These are phyloP conservation scores for Vanrija humicola DNA, from an alignment of 1,284 basidiomycete genomes.

Conservation along the genomic window DNA sequence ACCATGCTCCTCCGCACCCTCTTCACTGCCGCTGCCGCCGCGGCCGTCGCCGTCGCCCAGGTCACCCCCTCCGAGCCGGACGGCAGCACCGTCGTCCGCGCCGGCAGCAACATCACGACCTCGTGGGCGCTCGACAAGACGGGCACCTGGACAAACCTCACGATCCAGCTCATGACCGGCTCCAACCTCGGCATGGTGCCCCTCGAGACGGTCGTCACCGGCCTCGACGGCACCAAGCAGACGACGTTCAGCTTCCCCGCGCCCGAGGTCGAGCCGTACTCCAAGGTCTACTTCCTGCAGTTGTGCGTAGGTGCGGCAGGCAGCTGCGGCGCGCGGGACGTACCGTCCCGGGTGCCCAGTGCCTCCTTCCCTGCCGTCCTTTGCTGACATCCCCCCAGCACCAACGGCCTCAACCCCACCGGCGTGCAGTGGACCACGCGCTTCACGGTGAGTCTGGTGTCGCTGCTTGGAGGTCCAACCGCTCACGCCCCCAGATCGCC, in stretches of 20 bases:
- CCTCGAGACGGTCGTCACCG: conserved; percentile 30
- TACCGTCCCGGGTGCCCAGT: no score
- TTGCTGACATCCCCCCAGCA: not conserved
- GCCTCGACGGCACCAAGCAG: conserved; percentile 32
- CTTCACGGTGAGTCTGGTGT: conserved; percentile 37
- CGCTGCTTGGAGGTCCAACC: not conserved
- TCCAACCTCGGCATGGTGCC: conserved; percentile 31
- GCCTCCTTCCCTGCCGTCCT: no score
- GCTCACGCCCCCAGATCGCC: conserved; percentile 30
- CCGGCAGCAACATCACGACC: conserved; percentile 38
- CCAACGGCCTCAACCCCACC: conserved; percentile 22
- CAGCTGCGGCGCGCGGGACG: no score
- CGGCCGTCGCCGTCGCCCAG: no score
- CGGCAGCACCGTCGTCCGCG: conserved; percentile 34
- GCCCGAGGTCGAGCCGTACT: conserved; percentile 47
- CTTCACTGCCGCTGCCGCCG: no score
- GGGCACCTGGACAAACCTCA: conserved; percentile 43
- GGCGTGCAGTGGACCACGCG: conserved; percentile 42
- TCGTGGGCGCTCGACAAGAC: conserved; percentile 43
- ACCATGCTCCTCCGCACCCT: no score
- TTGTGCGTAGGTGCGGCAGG: conserved; percentile 33
- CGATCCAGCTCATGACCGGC: conserved; percentile 45
- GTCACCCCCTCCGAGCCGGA: conserved; percentile 45
- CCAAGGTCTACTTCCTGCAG: conserved; percentile 50
- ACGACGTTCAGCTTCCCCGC: conserved; percentile 23